phyloP scores from a whole-genome alignment of 495 filamentous ascomycete genomes.

The Aeminium ludgeri region DNA sequence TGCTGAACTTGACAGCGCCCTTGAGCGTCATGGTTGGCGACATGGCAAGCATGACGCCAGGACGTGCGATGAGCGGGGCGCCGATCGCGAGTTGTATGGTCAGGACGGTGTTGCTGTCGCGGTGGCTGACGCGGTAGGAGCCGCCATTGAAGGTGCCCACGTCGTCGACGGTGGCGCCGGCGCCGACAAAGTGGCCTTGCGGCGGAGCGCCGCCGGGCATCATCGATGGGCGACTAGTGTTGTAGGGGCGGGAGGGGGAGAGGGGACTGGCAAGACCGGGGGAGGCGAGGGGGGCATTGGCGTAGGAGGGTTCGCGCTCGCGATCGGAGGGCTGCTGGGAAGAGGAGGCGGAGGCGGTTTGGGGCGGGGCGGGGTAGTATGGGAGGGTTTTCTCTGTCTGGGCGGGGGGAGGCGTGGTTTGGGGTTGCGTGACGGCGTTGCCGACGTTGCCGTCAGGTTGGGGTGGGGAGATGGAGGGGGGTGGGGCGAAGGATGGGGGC shows the following conservation, averaged over 20 bases:
- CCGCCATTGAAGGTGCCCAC: constrained; percentile 93
- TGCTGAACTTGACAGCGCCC: constrained; percentile 60
- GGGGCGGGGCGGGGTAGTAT: constrained; percentile 10
- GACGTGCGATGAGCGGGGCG: constrained; percentile 65
- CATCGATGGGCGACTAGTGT: constrained; percentile 13
- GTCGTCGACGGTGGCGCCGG: constrained; percentile 49
- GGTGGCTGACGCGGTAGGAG: constrained; percentile 80
- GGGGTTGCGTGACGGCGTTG: background rate
- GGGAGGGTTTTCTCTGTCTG: constrained; percentile 9
- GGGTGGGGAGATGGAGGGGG: constrained; percentile 14
- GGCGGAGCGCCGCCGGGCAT: constrained; percentile 33
- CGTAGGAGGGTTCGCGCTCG: constrained; percentile 2
- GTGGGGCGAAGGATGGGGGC: constrained; percentile 22
- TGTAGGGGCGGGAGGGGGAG: constrained; percentile 9
- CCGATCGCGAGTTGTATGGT: constrained; percentile 83
- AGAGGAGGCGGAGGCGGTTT: too few relatives aligned
- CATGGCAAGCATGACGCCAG: constrained; percentile 91
- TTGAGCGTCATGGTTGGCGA: constrained; percentile 68
- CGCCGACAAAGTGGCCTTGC: constrained; percentile 41
- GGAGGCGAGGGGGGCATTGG: too few relatives aligned
- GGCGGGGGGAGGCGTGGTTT: constrained; percentile 3
- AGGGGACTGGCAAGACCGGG: constrained; percentile 1
- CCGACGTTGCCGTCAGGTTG: constrained; percentile 15
- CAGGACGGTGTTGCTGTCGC: constrained; percentile 76
- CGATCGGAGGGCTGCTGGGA: too few relatives aligned